phyloP scores from a whole-genome alignment of 2,329 filamentous ascomycete species.

The Graphilbum fragrans region DNA sequence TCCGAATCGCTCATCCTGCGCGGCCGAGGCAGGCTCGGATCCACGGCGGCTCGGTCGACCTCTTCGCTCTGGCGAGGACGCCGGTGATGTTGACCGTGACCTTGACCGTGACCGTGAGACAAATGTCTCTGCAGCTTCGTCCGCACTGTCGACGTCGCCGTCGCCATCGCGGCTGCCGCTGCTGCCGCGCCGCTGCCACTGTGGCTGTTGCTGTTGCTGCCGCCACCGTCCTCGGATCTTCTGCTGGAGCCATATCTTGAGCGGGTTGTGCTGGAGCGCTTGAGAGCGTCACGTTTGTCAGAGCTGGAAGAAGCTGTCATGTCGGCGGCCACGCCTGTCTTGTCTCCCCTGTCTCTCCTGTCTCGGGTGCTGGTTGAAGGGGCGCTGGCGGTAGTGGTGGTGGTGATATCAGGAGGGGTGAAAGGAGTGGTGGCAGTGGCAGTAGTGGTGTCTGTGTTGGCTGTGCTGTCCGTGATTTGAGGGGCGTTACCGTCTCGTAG shows the following conservation, averaged over 20 bases:
- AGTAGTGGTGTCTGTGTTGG: not conserved
- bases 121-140: constrained; percentile 4
- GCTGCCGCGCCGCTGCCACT: not conserved
- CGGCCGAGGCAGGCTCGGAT: not conserved
- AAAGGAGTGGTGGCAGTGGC: not conserved
- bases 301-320: constrained; percentile 1
- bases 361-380: not conserved
- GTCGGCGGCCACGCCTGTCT: constrained; percentile 1
- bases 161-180: not conserved
- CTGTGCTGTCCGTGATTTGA: constrained; percentile 7
- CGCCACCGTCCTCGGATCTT: constrained; percentile 9
- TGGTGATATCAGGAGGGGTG: not conserved
- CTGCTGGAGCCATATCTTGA: constrained; percentile 10
- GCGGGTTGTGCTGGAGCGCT: constrained; percentile 11
- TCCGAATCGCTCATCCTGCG: not conserved
- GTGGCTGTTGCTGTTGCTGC: not conserved
- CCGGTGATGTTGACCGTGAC: not conserved
- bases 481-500: constrained; percentile 20
- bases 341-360: not conserved
- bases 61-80: constrained; percentile 4
- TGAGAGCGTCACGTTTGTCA: constrained; percentile 9
- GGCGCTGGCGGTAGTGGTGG: not conserved
- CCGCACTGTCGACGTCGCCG: constrained; percentile 1
- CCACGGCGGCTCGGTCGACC: not conserved
- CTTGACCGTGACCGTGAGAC: not conserved